These are phyloP conservation scores for Dryadomyces sulphureus DNA, from an alignment of 2,329 filamentous ascomycete genomes.

Conservation along the genomic window DNA sequence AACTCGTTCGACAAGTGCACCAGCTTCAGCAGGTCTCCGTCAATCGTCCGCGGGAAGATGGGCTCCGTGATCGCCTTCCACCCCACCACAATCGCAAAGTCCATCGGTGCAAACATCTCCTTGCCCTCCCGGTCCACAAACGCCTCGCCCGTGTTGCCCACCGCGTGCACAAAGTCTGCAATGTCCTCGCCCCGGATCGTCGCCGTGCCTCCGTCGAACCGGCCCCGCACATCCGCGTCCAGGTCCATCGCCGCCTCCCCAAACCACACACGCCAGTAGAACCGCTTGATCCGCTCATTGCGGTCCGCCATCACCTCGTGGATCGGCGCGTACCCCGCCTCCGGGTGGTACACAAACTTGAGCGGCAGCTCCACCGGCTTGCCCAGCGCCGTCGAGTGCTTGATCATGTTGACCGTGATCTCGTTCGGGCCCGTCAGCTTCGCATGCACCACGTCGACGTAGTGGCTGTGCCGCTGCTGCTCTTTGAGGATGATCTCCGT, in stretches of 20 bases:
- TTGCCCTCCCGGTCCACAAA: constrained; percentile 95
- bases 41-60: constrained; percentile 92
- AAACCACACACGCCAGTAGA: constrained; percentile 98
- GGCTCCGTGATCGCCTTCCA: constrained; percentile 99
- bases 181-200: constrained; percentile 85
- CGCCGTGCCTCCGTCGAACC: constrained; percentile 78
- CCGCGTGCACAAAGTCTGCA: constrained; percentile 97
- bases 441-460: constrained; percentile 78
- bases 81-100: constrained; percentile 94
- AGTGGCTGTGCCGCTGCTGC: constrained; percentile 70
- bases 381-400: constrained; percentile 77
- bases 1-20: constrained; percentile 96
- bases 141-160: constrained; percentile 93
- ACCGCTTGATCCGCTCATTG: constrained; percentile 98
- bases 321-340: constrained; percentile 94
- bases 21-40: constrained; percentile 88
- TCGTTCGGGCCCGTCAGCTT: constrained; percentile 61
- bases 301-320: constrained; percentile 90
- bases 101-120: constrained; percentile 91
- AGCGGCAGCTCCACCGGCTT: constrained; percentile 72
- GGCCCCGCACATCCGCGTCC: constrained; percentile 68
- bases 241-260: constrained; percentile 73
- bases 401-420: constrained; percentile 80
- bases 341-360: constrained; percentile 84
- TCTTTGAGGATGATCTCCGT: constrained; percentile 81